phyloP scores from a whole-genome alignment of 768 basidiomycete species.

The Tricholoma matsutake region DNA sequence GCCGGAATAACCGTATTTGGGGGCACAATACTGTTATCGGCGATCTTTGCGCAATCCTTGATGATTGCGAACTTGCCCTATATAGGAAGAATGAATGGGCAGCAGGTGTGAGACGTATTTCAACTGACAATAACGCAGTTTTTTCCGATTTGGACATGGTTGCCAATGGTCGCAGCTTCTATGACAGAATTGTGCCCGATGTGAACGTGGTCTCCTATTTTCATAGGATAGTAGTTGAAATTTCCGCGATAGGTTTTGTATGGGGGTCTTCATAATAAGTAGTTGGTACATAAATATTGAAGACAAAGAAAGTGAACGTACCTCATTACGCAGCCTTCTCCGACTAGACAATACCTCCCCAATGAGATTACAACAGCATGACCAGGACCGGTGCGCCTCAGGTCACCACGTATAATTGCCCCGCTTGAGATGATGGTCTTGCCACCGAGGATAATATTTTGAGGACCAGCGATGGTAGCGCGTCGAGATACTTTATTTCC shows the following conservation, averaged over 20 bases:
- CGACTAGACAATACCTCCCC: slow-evolving; percentile 89
- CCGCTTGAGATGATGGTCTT: slow-evolving; percentile 93
- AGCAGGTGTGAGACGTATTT: slow-evolving; percentile 1
- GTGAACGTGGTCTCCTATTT: slow-evolving; percentile 92
- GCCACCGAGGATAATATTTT: slow-evolving; percentile 96
- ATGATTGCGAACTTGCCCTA: slow-evolving; percentile 97
- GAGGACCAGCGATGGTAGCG: slow-evolving; percentile 87
- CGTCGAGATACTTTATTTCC: slow-evolving; percentile 95
- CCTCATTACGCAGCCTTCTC: slow-evolving; percentile 89
- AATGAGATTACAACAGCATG: slow-evolving; percentile 93
- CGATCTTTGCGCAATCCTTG: slow-evolving; percentile 90
- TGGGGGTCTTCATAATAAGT: slow-evolving; percentile 55
- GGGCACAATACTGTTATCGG: slow-evolving; percentile 86
- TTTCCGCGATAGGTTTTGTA: slow-evolving; percentile 89
- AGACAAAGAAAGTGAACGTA: slow-evolving; percentile 22
- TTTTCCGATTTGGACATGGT: slow-evolving; percentile 91
- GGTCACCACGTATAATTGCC: slow-evolving; percentile 91
- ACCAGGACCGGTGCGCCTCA: slow-evolving; percentile 84
- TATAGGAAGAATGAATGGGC: slow-evolving; percentile 26
- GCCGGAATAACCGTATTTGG: slow-evolving; percentile 93
- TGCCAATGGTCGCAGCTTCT: slow-evolving; percentile 94
- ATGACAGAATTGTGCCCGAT: slow-evolving; percentile 87
- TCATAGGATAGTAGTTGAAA: slow-evolving; percentile 98
- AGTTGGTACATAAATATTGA: not conserved
- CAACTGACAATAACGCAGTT: slow-evolving; percentile 86